These are phyloP conservation scores for Ceratocystiopsis brevicomis DNA, from an alignment of 2,329 filamentous ascomycete species.

Conservation along the genomic window DNA sequence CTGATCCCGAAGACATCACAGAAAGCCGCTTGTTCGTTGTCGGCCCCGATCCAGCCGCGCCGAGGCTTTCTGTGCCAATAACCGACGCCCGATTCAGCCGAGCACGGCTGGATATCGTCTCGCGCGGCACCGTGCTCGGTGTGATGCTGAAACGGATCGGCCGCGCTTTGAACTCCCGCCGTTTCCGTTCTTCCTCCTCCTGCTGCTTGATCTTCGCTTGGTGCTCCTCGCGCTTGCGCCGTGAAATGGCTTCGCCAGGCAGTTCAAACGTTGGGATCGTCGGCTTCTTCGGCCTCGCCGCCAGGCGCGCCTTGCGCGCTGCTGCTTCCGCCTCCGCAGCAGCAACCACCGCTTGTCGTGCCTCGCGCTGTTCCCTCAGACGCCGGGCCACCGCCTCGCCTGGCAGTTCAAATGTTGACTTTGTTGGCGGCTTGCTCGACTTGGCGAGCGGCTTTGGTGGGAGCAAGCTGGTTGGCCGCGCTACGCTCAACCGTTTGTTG, in stretches of 20 bases:
- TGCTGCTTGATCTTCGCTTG: slow-evolving; percentile 35
- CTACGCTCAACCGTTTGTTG: slow-evolving; percentile 13
- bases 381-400: slow-evolving; percentile 41
- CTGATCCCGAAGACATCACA: slow-evolving; percentile 1
- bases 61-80: slow-evolving; percentile 1
- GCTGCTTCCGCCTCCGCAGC: slow-evolving; percentile 9
- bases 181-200: slow-evolving; percentile 40
- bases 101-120: slow-evolving; percentile 37
- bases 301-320: too few species aligned
- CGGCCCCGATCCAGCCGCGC: background rate
- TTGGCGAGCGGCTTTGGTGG: slow-evolving; percentile 28
- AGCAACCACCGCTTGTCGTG: slow-evolving; percentile 20
- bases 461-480: slow-evolving; percentile 23
- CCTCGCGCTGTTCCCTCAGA: slow-evolving; percentile 39
- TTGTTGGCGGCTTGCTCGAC: slow-evolving; percentile 34
- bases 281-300: slow-evolving; percentile 21
- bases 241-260: slow-evolving; percentile 41
- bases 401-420: slow-evolving; percentile 40
- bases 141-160: slow-evolving; percentile 29
- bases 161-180: slow-evolving; percentile 44
- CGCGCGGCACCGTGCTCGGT: slow-evolving; percentile 28
- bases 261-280: slow-evolving; percentile 41
- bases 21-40: slow-evolving; percentile 14
- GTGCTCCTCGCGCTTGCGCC: slow-evolving; percentile 34
- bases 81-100: slow-evolving; percentile 24